Conservation (phyloP, 2,329 filamentous ascomycete genomes). For the Colletotrichum gigasporum region DNA sequence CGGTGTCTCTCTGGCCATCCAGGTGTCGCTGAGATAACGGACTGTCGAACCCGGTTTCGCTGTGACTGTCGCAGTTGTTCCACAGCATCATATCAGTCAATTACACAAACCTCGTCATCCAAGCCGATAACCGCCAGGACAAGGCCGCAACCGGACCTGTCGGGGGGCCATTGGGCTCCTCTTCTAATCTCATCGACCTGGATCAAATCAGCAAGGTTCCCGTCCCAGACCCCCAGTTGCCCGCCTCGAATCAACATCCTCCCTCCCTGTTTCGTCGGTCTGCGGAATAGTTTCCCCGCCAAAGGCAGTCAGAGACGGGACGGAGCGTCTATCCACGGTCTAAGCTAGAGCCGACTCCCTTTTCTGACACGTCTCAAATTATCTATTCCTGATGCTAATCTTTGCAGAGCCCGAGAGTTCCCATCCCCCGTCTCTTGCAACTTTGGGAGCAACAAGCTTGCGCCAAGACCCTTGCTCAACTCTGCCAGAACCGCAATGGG, state of each 20-base stretch:
- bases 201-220: constrained; percentile 13
- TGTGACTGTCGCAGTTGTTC: constrained; percentile 9
- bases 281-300: constrained; percentile 23
- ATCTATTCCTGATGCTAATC: constrained; percentile 7
- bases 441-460: constrained; percentile 15
- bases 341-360: constrained; percentile 1
- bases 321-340: constrained; percentile 28
- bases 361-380: constrained; percentile 31
- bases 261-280: constrained; percentile 20
- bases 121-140: not conserved
- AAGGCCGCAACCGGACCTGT: constrained; percentile 1
- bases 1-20: constrained; percentile 8
- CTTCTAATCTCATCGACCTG: not conserved
- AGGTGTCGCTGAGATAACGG: not conserved
- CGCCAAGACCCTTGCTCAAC: constrained; percentile 21
- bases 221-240: not conserved
- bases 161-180: not conserved
- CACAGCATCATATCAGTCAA: not conserved
- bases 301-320: constrained; percentile 24
- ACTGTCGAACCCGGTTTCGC: constrained; percentile 1
- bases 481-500: constrained; percentile 9
- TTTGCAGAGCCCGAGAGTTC: constrained; percentile 1
- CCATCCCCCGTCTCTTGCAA: constrained; percentile 5
- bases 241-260: constrained; percentile 14
- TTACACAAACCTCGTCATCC: not conserved